These are phyloP conservation scores for Pseudopyricularia javanii DNA, from an alignment of 2,329 filamentous ascomycete genomes.

Conservation along the genomic window DNA sequence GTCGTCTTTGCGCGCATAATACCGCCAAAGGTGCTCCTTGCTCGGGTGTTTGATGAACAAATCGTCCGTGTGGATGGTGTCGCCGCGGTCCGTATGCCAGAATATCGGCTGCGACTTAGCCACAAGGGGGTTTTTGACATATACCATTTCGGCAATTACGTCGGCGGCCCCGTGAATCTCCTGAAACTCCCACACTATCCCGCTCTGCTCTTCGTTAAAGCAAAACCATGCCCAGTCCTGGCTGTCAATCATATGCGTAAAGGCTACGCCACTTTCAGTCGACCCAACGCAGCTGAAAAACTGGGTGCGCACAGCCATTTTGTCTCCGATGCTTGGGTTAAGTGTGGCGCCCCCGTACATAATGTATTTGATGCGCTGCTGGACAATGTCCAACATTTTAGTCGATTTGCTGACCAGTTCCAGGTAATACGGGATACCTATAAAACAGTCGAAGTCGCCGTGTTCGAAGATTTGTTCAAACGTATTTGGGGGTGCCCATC, in stretches of 20 bases:
- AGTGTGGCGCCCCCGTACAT: constrained; percentile 1
- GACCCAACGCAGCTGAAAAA: constrained; percentile 2
- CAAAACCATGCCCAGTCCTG: constrained; percentile 1
- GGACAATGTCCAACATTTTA: background rate
- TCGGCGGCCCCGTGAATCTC: background rate
- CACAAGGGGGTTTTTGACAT: background rate
- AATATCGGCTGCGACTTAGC: constrained; percentile 2
- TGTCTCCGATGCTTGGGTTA: background rate
- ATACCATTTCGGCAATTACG: background rate
- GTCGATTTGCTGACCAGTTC: background rate
- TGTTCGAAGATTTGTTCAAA: background rate
- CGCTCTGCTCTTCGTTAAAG: constrained; percentile 2
- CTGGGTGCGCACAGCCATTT: background rate
- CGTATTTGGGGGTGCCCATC: constrained; percentile 1
- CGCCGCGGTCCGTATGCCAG: constrained; percentile 1
- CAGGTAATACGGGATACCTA: constrained; percentile 1
- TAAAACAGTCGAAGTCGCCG: constrained; percentile 1
- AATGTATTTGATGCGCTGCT: background rate
- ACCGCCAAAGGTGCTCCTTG: constrained; percentile 1
- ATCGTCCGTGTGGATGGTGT: background rate
- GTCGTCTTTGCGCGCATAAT: constrained; percentile 1
- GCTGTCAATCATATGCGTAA: background rate
- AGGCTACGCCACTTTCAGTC: constrained; percentile 1
- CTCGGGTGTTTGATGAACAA: constrained; percentile 1
- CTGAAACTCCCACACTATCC: constrained; percentile 1